Base-by-base conservation (phyloP, 352 stramenopile species). In the Pythium aquatile region DNA sequence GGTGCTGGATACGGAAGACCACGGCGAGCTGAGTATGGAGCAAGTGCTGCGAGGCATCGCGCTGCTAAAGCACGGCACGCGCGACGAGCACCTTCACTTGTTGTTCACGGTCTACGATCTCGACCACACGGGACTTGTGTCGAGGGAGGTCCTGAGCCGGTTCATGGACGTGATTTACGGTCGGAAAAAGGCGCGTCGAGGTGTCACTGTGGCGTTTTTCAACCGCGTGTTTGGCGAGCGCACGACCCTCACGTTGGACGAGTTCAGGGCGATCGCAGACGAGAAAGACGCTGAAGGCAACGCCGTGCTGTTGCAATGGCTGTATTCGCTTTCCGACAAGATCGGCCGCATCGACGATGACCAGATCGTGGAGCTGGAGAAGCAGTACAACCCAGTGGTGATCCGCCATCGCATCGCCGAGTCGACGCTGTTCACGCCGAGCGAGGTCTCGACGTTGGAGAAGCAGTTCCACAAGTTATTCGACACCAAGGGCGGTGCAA, bases 141-240 rank as follows among this genome's bases (percentile, higher is more conserved):
- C 83, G 42, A 73, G 83, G 17, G 87, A 92, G 37, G 69, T 88
- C 28, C 67, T 96, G 37, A 77, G 90, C 32, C 76, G 80, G 11
- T 96, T 96, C 66, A 90, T 93, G 79, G 83, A 93, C 62, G 85
- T 96, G 48, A 81, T 96, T 16, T 96, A 94, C 55, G 87, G 87
- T 26, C 77, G 81, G 14, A 76, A 71, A 37, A 65, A 75, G 2
- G 79, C 85, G 0, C 73, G 83, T 5, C 64, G 65, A 52, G 26
- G n/a, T 8, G 60, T 70, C 0, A 90, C 82, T 1, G 73, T 90
- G 1, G 59, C 51, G 26, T 86, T 92, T 39, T 57, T 96, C 33
- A 72, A 91, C 60, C 65, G 57, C 28, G 65, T 94, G 5, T 94
- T 94, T 44, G 73, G 76, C 11, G 68, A 65, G 4, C 62, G 74